A percentile compares a stretch with the other conserved stretches of the same genome.
Evolutionary conservation across 1,284 basidiomycete genomes (phyloP).

Genomic region (Cutaneotrichosporon cutaneum): DNA sequence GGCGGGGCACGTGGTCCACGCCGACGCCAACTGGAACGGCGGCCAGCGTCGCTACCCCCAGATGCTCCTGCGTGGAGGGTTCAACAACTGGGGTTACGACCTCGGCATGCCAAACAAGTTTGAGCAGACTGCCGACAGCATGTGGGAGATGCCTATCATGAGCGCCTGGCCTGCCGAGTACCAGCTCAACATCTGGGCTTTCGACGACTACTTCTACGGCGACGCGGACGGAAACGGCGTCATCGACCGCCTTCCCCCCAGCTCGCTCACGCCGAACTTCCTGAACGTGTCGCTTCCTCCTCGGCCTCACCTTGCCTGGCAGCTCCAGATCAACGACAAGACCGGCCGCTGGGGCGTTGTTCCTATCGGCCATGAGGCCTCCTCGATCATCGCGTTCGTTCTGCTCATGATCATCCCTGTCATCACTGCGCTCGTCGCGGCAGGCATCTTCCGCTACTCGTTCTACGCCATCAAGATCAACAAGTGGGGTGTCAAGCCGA

Average conservation of each 20-base stretch:
- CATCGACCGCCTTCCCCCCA: slow-evolving; percentile 83
- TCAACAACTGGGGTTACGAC: slow-evolving; percentile 88
- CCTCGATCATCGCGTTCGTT: slow-evolving; percentile 80
- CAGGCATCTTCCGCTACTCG: slow-evolving; percentile 84
- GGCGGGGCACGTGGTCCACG: slow-evolving; percentile 68
- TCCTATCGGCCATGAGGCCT: slow-evolving; percentile 73
- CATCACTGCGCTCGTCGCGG: slow-evolving; percentile 76
- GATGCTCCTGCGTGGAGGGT: slow-evolving; percentile 76
- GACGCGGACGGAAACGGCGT: slow-evolving; percentile 81
- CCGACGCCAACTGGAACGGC: slow-evolving; percentile 64
- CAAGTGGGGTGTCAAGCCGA: slow-evolving; percentile 75
- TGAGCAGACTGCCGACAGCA: slow-evolving; percentile 61
- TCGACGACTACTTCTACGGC: slow-evolving; percentile 85
- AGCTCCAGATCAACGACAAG: slow-evolving; percentile 71
- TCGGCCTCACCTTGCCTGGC: slow-evolving; percentile 72
- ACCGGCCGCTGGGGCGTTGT: slow-evolving; percentile 71
- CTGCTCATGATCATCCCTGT: slow-evolving; percentile 76
- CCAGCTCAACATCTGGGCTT: slow-evolving; percentile 83
- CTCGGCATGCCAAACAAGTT: slow-evolving; percentile 69
- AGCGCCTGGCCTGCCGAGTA: slow-evolving; percentile 80
- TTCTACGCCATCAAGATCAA: slow-evolving; percentile 95
- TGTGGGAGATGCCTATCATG: slow-evolving; percentile 62
- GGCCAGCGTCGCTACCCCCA: slow-evolving; percentile 74
- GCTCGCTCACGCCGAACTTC: slow-evolving; percentile 74
- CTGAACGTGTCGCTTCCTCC: slow-evolving; percentile 72